These are phyloP conservation scores for Gracilaria domingensis DNA, from an alignment of 23 red algal species.

Conservation along the genomic window DNA sequence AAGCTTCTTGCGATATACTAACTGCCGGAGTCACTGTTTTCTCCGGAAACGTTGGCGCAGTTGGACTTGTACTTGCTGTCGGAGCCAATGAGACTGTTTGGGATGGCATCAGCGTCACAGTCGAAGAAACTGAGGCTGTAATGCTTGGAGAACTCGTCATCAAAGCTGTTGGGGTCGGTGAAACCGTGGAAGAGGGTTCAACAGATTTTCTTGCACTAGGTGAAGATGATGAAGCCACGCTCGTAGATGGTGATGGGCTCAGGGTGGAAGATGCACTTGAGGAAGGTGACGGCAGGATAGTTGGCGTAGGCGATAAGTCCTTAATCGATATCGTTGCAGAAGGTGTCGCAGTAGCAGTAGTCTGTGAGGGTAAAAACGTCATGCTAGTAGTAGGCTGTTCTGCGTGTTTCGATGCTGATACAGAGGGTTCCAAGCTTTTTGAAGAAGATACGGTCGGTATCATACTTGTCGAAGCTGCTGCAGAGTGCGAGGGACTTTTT, in stretches of 20 bases:
- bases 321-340: not conserved
- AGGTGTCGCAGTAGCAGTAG: not conserved
- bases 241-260: not conserved
- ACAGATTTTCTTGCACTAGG: constrained; percentile 4
- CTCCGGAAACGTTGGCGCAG: not conserved
- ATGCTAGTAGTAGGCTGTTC: not conserved
- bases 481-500: not conserved
- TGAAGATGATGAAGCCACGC: not conserved
- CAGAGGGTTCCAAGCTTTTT: not conserved
- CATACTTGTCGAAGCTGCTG: not conserved
- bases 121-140: not conserved
- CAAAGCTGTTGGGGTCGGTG: not conserved
- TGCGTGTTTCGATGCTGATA: not conserved
- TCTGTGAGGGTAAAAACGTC: not conserved
- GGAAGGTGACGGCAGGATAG: not conserved
- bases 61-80: not conserved
- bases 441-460: not conserved
- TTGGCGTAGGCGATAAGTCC: not conserved
- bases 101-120: not conserved
- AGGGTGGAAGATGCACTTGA: not conserved
- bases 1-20: not conserved
- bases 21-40: not conserved
- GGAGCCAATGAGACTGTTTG: not conserved
- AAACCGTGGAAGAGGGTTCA: not conserved
- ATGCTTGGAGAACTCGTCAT: not conserved